phyloP scores from a whole-genome alignment of 2,329 filamentous ascomycete species.

The Colletotrichum theobromicola region DNA sequence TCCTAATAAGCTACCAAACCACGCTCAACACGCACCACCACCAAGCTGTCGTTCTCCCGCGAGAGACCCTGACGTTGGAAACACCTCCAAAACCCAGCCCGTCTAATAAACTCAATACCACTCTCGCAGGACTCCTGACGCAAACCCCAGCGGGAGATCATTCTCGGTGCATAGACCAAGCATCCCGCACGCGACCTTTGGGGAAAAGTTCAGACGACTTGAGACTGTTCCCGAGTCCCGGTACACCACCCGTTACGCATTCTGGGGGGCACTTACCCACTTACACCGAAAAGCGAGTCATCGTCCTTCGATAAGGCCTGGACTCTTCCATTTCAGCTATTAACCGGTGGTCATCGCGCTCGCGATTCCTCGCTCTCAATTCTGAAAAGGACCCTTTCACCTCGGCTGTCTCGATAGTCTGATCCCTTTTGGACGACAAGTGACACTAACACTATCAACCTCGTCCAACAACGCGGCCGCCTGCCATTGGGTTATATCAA shows the following conservation, averaged over 20 bases:
- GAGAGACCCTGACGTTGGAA: not conserved
- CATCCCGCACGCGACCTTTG: not conserved
- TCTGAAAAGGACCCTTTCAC: not conserved
- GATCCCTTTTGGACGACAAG: not conserved
- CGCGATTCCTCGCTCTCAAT: not conserved
- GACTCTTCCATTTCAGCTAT: not conserved
- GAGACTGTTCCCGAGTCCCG: constrained; percentile 18
- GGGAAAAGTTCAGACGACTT: constrained; percentile 15
- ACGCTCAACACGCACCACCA: not conserved
- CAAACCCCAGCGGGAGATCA: constrained; percentile 21
- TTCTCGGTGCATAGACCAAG: not conserved
- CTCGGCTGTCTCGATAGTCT: not conserved
- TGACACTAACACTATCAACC: not conserved
- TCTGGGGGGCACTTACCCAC: not conserved
- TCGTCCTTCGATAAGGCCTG: not conserved
- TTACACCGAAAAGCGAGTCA: not conserved
- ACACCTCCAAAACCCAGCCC: not conserved
- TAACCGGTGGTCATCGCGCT: not conserved
- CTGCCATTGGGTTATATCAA: not conserved
- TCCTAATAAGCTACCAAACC: not conserved
- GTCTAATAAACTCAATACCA: constrained; percentile 10
- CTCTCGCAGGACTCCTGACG: constrained; percentile 6
- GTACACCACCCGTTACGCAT: constrained; percentile 14
- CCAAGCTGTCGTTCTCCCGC: not conserved
- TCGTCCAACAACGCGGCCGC: not conserved